A percentile compares a stretch with the other conserved stretches of the same genome.
phyloP scores from a whole-genome alignment of 306 rosid genomes.

The Morella rubra region DNA sequence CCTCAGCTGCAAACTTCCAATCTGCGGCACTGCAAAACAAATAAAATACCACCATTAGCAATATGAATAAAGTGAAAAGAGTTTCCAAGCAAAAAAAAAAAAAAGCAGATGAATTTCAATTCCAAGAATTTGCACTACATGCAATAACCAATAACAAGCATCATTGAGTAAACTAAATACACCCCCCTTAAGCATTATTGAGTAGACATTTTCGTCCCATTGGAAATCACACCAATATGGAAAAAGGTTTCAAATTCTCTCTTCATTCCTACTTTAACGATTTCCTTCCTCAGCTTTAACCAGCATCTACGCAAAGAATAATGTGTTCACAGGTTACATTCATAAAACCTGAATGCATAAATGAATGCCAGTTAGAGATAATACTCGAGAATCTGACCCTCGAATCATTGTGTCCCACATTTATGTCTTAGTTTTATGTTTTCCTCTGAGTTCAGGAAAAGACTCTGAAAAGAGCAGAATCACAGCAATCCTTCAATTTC shows the following conservation, averaged over 20 bases:
- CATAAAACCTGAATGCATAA: background rate
- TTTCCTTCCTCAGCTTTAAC: background rate
- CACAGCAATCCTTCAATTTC: background rate
- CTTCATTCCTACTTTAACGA: background rate
- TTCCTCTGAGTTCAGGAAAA: background rate
- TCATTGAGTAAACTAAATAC: background rate
- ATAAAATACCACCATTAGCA: constrained; percentile 22
- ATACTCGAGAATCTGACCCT: background rate
- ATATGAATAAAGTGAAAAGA: background rate
- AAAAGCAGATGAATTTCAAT: background rate
- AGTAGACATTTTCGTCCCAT: background rate
- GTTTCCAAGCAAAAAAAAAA: background rate
- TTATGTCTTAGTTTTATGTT: background rate
- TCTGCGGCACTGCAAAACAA: constrained; percentile 60
- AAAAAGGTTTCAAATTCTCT: background rate
- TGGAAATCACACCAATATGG: background rate
- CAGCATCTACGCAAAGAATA: background rate
- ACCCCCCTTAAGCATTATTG: background rate
- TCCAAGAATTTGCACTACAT: background rate
- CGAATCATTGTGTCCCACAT: background rate
- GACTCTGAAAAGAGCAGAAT: background rate
- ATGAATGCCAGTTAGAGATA: background rate
- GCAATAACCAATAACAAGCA: background rate
- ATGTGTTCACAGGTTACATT: background rate
- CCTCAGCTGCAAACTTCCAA: constrained; percentile 93